Conservation (phyloP, 192 early-diverging fungal genomes). For the Coemansia sp. region DNA sequence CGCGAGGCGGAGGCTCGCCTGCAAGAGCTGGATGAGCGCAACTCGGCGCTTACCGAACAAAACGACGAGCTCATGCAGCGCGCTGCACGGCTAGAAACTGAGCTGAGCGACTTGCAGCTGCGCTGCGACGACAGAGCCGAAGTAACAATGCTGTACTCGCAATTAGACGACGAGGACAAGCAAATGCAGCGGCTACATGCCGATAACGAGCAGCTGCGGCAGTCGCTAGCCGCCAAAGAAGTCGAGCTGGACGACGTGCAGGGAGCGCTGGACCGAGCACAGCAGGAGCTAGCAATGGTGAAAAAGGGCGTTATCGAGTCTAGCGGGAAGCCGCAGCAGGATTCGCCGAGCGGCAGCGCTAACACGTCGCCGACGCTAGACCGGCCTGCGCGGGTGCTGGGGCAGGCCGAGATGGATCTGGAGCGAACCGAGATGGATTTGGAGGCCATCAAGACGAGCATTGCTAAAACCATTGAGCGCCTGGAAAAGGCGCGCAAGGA, state of each 20-base stretch:
- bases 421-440: conserved; percentile 7
- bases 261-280: conserved; percentile 3
- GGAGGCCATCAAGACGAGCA: conserved; percentile 13
- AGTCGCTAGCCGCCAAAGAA: conserved; percentile 17
- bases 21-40: conserved; percentile 24
- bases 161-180: conserved; percentile 8
- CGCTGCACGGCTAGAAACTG: conserved; percentile 35
- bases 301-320: background rate
- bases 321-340: background rate
- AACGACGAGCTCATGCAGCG: conserved; percentile 43
- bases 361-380: conserved; percentile 19
- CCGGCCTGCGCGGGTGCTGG: background rate
- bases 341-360: conserved; percentile 1
- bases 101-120: conserved; percentile 32
- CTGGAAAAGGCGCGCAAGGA: conserved; percentile 26
- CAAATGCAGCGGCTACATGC: conserved; percentile 11
- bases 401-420: no score
- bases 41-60: conserved; percentile 3
- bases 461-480: conserved; percentile 14
- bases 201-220: conserved; percentile 30
- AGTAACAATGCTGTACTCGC: conserved; percentile 9
- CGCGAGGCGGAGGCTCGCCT: conserved; percentile 27
- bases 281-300: conserved; percentile 2
- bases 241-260: conserved; percentile 24
- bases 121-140: background rate